phyloP scores from a whole-genome alignment of 1,139 yeast genomes.

The Geotrichum restrictum region DNA sequence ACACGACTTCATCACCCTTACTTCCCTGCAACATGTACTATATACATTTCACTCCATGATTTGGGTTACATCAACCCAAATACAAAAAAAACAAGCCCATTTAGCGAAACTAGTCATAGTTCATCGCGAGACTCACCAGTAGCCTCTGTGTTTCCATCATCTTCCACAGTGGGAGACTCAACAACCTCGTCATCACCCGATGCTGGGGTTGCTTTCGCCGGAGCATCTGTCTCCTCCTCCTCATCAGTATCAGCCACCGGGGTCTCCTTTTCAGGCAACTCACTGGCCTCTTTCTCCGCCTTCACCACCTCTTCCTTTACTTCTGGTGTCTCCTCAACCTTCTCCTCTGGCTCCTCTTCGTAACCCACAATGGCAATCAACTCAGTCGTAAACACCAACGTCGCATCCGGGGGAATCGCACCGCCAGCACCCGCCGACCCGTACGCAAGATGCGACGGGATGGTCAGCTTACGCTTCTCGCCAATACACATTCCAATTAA shows the following conservation, averaged over 20 bases:
- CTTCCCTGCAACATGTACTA: too few species aligned
- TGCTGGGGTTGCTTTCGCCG: constrained; percentile 9
- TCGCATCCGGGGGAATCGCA: constrained; percentile 69
- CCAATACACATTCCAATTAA: constrained; percentile 78
- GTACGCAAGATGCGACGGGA: constrained; percentile 74
- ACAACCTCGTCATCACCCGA: constrained; percentile 1
- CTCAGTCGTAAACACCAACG: constrained; percentile 43
- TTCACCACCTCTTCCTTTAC: constrained; percentile 1
- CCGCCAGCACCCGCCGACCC: constrained; percentile 71
- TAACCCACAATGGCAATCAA: constrained; percentile 34
- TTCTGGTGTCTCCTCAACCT: constrained; percentile 9
- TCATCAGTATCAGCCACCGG: not conserved
- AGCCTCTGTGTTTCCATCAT: constrained; percentile 6
- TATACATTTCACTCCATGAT: not conserved
- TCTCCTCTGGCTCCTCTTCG: constrained; percentile 16
- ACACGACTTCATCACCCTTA: too few species aligned
- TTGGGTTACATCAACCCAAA: not conserved
- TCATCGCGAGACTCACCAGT: constrained; percentile 12
- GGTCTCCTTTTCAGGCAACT: constrained; percentile 14
- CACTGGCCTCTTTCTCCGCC: constrained; percentile 19
- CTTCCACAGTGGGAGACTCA: constrained; percentile 5
- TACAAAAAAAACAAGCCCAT: not conserved
- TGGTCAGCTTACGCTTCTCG: constrained; percentile 70
- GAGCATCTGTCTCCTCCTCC: constrained; percentile 7
- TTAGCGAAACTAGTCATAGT: constrained; percentile 11